Base-by-base conservation (phyloP, 805 yeast genomes). In the Dipodascopsis uninucleata region DNA sequence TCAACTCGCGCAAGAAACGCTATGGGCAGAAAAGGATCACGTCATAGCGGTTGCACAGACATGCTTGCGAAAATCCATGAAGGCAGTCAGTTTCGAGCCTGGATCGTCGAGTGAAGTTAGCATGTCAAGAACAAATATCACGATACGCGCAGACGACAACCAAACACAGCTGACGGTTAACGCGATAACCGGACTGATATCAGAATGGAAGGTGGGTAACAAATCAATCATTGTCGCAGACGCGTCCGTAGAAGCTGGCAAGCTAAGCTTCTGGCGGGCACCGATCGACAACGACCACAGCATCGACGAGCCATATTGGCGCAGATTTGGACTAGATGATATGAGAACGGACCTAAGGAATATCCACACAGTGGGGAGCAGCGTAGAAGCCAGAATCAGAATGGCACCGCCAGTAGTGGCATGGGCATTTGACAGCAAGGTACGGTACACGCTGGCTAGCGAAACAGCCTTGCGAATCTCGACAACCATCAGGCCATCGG, bases 211-310 rank as follows among this genome's bases (percentile, higher is more conserved):
- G 9, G 43, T 42, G 16, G 21, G 35, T 22, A 45, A 40, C n/a
- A 23, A 10, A 10, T 28, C 28, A 20, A 20, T 47, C 10, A 39
- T 49, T n/a, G 39, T 43, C 10, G 25, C 29, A 7, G n/a, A n/a
- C n/a, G n/a, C n/a, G n/a, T n/a, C n/a, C n/a, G n/a, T n/a, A n/a
- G n/a, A n/a, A n/a, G 16, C 17, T 12, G 18, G 12, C 24, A 32
- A n/a, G n/a, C 43, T 49, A 22, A 42, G 48, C 18, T 64, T 64
- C 43, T 65, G 64, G 65, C 52, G 70, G 44, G 56, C 63, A 2
- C 65, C 66, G 7, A 58, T 60, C 26, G 59, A 56, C 36, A 66
- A 66, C 43, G 68, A 66, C 43, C 50, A 43, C 38, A 53, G 49
- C 1, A 56, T 47, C 9, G 61, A 57, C 37, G 55, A 39, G 9